phyloP scores from a whole-genome alignment of 1,284 basidiomycete species.

The Lignosus rhinocerotis region DNA sequence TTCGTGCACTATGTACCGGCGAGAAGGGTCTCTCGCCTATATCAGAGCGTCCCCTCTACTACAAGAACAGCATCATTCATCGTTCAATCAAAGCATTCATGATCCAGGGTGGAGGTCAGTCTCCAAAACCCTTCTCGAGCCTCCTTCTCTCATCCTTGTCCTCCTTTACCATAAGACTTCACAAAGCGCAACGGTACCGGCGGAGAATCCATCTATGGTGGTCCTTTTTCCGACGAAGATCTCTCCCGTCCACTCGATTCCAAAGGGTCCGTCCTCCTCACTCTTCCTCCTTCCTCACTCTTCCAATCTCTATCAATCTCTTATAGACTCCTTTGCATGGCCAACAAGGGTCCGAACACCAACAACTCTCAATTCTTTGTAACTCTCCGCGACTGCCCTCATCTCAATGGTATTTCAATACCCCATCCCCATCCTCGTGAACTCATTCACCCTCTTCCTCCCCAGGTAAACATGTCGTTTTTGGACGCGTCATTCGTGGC shows the following conservation, averaged over 20 bases:
- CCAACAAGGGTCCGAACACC: slow-evolving; percentile 79
- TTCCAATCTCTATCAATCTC: not conserved
- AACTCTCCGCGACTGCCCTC: slow-evolving; percentile 71
- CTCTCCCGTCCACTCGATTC: slow-evolving; percentile 64
- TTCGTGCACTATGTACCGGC: slow-evolving; percentile 86
- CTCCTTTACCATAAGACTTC: slow-evolving; percentile 49
- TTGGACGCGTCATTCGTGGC: slow-evolving; percentile 65
- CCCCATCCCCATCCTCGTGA: not conserved
- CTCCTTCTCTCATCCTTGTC: not conserved
- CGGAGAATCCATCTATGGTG: slow-evolving; percentile 83
- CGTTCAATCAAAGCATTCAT: slow-evolving; percentile 85
- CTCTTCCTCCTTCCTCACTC: not conserved
- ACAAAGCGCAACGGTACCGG: slow-evolving; percentile 79
- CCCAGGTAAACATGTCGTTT: slow-evolving; percentile 77
- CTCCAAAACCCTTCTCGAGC: not conserved
- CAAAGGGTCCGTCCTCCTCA: slow-evolving; percentile 46
- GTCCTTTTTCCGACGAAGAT: slow-evolving; percentile 77
- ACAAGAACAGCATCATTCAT: slow-evolving; percentile 80
- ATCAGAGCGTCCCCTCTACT: slow-evolving; percentile 73
- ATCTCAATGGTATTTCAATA: slow-evolving; percentile 55
- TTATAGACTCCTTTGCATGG: slow-evolving; percentile 75
- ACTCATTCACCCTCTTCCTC: not conserved
- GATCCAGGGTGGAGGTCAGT: slow-evolving; percentile 79
- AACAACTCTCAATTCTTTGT: slow-evolving; percentile 87
- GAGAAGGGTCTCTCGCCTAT: slow-evolving; percentile 73